Conservation (phyloP, 2,329 filamentous ascomycete genomes). For the Ilyonectria robusta region DNA sequence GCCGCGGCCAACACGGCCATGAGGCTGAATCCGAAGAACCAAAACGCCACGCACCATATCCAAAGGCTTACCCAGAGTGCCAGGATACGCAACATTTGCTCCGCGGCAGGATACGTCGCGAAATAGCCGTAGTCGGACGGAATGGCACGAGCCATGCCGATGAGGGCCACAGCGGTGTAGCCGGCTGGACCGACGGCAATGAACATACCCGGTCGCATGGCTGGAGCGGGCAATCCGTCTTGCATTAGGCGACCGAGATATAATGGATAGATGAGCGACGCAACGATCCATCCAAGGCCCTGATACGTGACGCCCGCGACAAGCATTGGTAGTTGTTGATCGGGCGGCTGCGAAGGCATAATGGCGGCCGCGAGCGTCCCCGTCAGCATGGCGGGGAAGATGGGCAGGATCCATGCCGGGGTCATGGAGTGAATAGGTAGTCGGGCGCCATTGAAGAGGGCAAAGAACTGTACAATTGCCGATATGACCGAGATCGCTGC, state of each 20-base stretch:
- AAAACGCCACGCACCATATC: conserved; percentile 48
- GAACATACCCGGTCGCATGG: conserved; percentile 48
- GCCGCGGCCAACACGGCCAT: conserved; percentile 39
- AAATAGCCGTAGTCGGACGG: conserved; percentile 47
- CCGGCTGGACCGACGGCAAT: conserved; percentile 44
- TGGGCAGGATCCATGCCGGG: conserved; percentile 49
- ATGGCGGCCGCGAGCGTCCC: conserved; percentile 45
- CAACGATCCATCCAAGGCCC: conserved; percentile 47
- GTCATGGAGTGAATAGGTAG: conserved; percentile 48
- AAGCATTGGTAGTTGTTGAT: conserved; percentile 45
- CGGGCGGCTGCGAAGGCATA: conserved; percentile 42
- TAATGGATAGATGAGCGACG: conserved; percentile 42
- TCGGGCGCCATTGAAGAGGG: conserved; percentile 49
- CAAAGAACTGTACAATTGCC: conserved; percentile 45
- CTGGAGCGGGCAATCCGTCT: conserved; percentile 45
- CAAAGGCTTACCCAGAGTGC: conserved; percentile 45
- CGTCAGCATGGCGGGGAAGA: conserved; percentile 49
- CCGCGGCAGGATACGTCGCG: conserved; percentile 40
- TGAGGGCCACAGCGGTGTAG: conserved; percentile 46
- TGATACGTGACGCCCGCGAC: conserved; percentile 47
- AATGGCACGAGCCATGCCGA: conserved; percentile 44
- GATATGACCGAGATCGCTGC: conserved; percentile 52
- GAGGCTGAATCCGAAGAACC: conserved; percentile 46
- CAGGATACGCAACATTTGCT: conserved; percentile 42
- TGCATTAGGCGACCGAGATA: conserved; percentile 47